Evolutionary conservation across 805 yeast genomes (phyloP), one percentile per base, ranked within the genome.

Genomic region (Ogataea haglerorum): DNA sequence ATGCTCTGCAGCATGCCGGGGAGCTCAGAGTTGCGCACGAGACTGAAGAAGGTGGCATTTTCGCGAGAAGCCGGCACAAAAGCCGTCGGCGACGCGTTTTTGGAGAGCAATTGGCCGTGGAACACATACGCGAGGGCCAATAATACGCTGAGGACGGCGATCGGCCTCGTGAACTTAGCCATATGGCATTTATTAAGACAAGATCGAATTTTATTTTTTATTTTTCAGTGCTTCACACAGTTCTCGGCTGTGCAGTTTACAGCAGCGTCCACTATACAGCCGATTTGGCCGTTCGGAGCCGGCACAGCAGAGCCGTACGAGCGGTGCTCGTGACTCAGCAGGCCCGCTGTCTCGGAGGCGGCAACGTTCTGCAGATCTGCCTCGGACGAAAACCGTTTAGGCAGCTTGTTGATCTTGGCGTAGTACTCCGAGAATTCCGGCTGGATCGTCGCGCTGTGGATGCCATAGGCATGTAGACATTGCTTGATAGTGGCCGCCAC

Each of bases 391-490:
- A 45, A 65, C 23, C 56, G 45, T 24, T 51, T 49, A 21, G 67
- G 67, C 19, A 63, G 48, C 45, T 52, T 49, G 36, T 61, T 54
- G 29, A 43, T 46, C 24, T 50, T 51, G 22, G 58, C 58, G 28
- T 64, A 65, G 43, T 53, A 64, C 9, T 49, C 45, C 2, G 70
- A 60, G 55, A 91, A 93, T 66, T 91, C 99, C 0, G 99, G 99
- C 65, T 91, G 99, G 36, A 93, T 90, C 2, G 99, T 91, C 14
- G 91, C 95, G 26, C 93, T 84, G 56, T 90, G 95, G 46, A 91
- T 82, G 32, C 95, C 96, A 57, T 82, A 83, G 19, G 74, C 79
- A 54, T 87, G 95, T 54, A 91, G 72, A 33, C 89, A 80, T 38
- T 76, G 76, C 61, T 93, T 78, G 38, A 91, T 91, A 42, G 76